phyloP scores from a whole-genome alignment of 2,329 filamentous ascomycete genomes.

The Colletotrichum sp. region DNA sequence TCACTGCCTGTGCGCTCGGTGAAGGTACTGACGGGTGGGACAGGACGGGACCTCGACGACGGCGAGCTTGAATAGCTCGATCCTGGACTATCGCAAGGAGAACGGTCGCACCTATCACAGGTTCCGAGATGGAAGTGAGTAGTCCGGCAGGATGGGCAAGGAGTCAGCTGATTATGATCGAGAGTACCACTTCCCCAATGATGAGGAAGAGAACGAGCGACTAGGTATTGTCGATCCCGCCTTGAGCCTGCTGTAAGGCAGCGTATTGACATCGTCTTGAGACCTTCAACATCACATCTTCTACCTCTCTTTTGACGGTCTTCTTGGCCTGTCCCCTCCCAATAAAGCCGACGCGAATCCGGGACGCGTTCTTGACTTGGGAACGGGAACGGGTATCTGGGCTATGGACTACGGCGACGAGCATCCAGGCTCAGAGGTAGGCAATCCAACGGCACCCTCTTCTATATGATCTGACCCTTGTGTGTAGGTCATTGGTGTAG shows the following conservation, averaged over 20 bases:
- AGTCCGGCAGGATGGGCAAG: too few relatives aligned
- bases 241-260: too few relatives aligned
- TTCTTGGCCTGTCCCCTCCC: constrained; percentile 12
- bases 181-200: constrained; percentile 24
- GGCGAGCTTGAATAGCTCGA: constrained; percentile 38
- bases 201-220: constrained; percentile 21
- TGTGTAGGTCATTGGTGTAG: constrained; percentile 37
- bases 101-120: constrained; percentile 24
- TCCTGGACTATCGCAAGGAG: constrained; percentile 19
- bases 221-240: background rate
- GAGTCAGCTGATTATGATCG: background rate
- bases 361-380: constrained; percentile 28
- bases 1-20: background rate
- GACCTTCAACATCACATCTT: constrained; percentile 62
- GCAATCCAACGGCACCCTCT: fast-evolving
- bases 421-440: constrained; percentile 33
- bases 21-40: background rate
- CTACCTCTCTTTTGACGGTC: constrained; percentile 44
- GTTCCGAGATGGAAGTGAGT: constrained; percentile 24
- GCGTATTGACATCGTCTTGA: background rate
- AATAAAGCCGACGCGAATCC: constrained; percentile 19
- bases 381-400: constrained; percentile 34
- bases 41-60: constrained; percentile 25
- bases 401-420: constrained; percentile 49
- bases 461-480: background rate